Base-by-base conservation (phyloP, 1,284 basidiomycete genomes). In the Naganishia sp. region DNA sequence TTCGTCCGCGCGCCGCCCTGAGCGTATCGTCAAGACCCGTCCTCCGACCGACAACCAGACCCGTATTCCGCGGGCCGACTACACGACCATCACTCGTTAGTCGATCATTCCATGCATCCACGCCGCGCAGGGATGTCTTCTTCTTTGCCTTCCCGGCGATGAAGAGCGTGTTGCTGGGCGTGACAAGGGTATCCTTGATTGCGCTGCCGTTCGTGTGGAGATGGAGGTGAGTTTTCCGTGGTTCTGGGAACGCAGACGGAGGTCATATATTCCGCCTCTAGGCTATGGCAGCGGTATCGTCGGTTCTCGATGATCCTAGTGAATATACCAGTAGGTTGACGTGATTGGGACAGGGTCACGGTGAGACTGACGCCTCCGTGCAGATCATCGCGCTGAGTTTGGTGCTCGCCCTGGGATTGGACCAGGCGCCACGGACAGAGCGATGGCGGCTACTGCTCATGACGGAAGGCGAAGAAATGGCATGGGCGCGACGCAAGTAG, bases 361-460 rank as follows among this genome's bases (percentile, higher is more conserved):
- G 35, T 6, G 35, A 54, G n/a, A n/a, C 46, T 67, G 52, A 51
- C n/a, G 13, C 21, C 2, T 17, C 45, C 10, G 6, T 42, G 13
- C 57, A 81, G 81, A 76, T 83, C 57, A 82, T 82, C 67, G 81
- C 81, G 0, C 65, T 82, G 23, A 82, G 81, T 67, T 71, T 84
- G 51, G 79, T 83, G 31, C 73, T 84, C 21, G 82, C 82, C 0
- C 73, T 83, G 28, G 82, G 82, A 0, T 72, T 83, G 13, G 81
- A 84, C 66, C 82, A 83, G 72, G 75, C 76, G 54, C 80, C 81
- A 4, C 69, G 75, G 17, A 83, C 82, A 0, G 74, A 79, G 4
- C 70, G 83, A 63, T 84, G 83, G 83, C 71, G 83, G n/a, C 70
- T 84, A 35, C 69, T 84, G 23, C 71, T 84, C 54, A 83, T 84